Evolutionary conservation across 306 rosid species (phyloP).

Genomic region (Prunus campanulata): DNA sequence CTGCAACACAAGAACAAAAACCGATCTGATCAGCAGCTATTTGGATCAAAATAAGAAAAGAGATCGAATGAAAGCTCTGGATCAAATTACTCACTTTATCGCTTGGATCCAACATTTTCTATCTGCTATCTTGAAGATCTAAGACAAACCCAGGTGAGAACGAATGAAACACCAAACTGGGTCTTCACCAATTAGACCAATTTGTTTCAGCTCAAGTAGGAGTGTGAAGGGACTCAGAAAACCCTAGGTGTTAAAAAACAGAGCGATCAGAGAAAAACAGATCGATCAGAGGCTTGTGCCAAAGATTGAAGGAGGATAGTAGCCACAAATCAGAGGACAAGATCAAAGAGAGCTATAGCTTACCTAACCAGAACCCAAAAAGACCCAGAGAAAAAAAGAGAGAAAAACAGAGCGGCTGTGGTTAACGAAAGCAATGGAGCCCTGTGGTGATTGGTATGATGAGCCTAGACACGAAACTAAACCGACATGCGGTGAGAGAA

Average conservation of each 20-base stretch:
- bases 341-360: background rate
- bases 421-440: background rate
- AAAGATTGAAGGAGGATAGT: background rate
- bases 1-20: slow-evolving; percentile 36
- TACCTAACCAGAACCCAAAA: background rate
- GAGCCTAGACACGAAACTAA: background rate
- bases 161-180: slow-evolving; percentile 5
- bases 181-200: background rate
- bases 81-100: slow-evolving; percentile 54
- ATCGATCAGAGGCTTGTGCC: slow-evolving; percentile 4
- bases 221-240: background rate
- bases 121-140: slow-evolving; percentile 32
- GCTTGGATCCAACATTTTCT: slow-evolving; percentile 59
- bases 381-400: no score
- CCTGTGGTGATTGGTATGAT: slow-evolving; percentile 10
- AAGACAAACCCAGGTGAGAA: slow-evolving; percentile 31
- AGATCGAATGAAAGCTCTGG: background rate
- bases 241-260: background rate
- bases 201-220: background rate
- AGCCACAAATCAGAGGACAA: slow-evolving; percentile 1
- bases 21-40: slow-evolving; percentile 28
- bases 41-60: background rate
- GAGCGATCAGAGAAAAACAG: slow-evolving; percentile 20
- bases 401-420: background rate
- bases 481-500: slow-evolving; percentile 19